These are phyloP conservation scores for Onygenales sp. DNA, from an alignment of 2,329 filamentous ascomycete species.

Conservation along the genomic window DNA sequence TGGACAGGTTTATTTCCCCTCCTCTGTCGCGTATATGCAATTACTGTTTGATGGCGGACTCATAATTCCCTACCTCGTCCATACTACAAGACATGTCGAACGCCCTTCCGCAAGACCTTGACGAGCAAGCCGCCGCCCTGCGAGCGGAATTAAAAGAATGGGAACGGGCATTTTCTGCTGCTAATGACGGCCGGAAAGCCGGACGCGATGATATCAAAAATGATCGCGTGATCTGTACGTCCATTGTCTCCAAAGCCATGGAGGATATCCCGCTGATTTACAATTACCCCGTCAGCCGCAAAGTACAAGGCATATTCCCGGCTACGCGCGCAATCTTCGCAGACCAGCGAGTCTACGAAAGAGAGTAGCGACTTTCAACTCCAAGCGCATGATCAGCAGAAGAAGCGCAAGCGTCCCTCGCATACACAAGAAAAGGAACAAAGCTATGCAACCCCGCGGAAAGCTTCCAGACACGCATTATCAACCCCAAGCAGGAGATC, in stretches of 20 bases:
- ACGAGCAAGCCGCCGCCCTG: slow-evolving; percentile 22
- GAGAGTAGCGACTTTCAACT: slow-evolving; percentile 21
- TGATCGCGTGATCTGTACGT: slow-evolving; percentile 33
- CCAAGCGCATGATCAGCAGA: slow-evolving; percentile 15
- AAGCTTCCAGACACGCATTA: slow-evolving; percentile 17
- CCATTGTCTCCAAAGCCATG: background rate
- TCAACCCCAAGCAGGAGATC: slow-evolving; percentile 23
- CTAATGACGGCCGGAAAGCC: slow-evolving; percentile 36
- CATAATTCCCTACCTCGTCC: too few species aligned
- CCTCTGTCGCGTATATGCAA: too few species aligned
- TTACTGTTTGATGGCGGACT: too few species aligned
- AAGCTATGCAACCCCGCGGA: slow-evolving; percentile 26
- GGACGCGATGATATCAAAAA: slow-evolving; percentile 40
- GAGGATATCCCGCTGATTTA: background rate
- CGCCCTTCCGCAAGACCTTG: background rate
- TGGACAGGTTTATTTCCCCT: too few species aligned
- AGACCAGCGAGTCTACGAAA: slow-evolving; percentile 2
- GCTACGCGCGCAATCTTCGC: slow-evolving; percentile 20
- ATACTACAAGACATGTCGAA: background rate
- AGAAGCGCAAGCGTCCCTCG: slow-evolving; percentile 14
- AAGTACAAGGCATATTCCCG: slow-evolving; percentile 41
- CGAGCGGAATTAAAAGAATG: slow-evolving; percentile 39
- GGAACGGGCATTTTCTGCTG: slow-evolving; percentile 36
- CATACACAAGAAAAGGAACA: slow-evolving; percentile 11
- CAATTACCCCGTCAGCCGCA: slow-evolving; percentile 20